phyloP scores from a whole-genome alignment of 2,329 filamentous ascomycete genomes.

The Orbilia blumenaviensis region DNA sequence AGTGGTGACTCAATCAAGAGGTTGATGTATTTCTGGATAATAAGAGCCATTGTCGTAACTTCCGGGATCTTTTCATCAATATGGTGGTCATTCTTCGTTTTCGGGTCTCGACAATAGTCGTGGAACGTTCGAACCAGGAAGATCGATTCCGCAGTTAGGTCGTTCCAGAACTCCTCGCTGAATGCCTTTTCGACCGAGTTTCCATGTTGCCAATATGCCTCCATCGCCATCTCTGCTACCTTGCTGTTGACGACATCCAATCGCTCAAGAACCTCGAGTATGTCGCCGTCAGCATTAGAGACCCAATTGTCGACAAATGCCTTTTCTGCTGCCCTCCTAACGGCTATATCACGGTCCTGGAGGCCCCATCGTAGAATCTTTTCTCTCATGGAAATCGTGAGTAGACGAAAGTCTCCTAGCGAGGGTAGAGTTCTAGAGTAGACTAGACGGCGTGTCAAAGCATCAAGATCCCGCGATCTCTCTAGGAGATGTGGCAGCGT shows the following conservation, averaged over 20 bases:
- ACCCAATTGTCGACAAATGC: slow-evolving; percentile 98
- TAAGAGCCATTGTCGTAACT: slow-evolving; percentile 88
- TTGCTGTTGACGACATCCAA: slow-evolving; percentile 93
- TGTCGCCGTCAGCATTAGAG: slow-evolving; percentile 85
- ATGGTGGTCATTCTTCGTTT: slow-evolving; percentile 73
- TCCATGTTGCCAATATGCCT: slow-evolving; percentile 92
- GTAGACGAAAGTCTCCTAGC: slow-evolving; percentile 90
- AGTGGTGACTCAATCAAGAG: slow-evolving; percentile 60
- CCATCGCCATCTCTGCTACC: slow-evolving; percentile 92
- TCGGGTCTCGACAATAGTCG: slow-evolving; percentile 80
- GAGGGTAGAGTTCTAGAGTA: slow-evolving; percentile 88
- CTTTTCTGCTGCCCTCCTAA: slow-evolving; percentile 87
- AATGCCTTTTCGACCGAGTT: slow-evolving; percentile 81
- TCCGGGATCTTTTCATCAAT: slow-evolving; percentile 94
- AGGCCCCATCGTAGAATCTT: slow-evolving; percentile 95
- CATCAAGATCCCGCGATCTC: slow-evolving; percentile 86
- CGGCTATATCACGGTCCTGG: slow-evolving; percentile 90
- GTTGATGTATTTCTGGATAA: slow-evolving; percentile 80
- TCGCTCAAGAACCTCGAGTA: slow-evolving; percentile 89
- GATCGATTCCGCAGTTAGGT: slow-evolving; percentile 81
- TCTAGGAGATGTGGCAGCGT: slow-evolving; percentile 90
- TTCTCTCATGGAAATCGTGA: slow-evolving; percentile 92
- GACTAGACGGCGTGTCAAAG: slow-evolving; percentile 81
- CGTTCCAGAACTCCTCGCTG: slow-evolving; percentile 80
- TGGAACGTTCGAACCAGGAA: slow-evolving; percentile 95